phyloP scores from a whole-genome alignment of 805 yeast species.

The Nakazawaea siamensis region DNA sequence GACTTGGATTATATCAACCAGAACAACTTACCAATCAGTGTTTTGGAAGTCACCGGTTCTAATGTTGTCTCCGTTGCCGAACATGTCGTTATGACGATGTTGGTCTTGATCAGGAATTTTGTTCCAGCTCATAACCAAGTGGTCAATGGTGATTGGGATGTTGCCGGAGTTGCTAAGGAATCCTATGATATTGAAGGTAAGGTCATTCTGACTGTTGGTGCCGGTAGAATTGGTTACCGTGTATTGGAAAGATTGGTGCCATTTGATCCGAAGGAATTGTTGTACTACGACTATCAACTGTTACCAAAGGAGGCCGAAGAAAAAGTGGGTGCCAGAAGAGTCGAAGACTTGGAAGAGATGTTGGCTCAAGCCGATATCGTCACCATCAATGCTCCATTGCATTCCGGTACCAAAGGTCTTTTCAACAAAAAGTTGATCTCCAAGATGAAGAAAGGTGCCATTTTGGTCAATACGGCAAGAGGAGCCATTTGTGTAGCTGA shows the following conservation, averaged over 20 bases:
- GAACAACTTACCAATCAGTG: constrained; percentile 54
- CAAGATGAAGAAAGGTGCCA: constrained; percentile 66
- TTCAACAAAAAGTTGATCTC: constrained; percentile 58
- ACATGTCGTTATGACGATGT: constrained; percentile 68
- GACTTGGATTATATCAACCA: constrained; percentile 58
- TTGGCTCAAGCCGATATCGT: constrained; percentile 63
- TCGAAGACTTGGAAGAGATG: constrained; percentile 53
- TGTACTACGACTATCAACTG: constrained; percentile 69
- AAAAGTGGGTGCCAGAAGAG: constrained; percentile 52
- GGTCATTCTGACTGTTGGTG: constrained; percentile 73
- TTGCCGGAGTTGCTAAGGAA: constrained; percentile 67
- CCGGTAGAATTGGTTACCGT: constrained; percentile 75
- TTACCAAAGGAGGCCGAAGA: constrained; percentile 51
- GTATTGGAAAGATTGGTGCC: constrained; percentile 65
- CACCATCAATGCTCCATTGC: constrained; percentile 72
- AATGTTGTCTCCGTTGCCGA: constrained; percentile 78
- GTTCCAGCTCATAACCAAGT: constrained; percentile 74
- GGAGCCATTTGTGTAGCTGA: constrained; percentile 71
- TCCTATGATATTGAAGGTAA: constrained; percentile 71
- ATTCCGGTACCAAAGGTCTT: constrained; percentile 59
- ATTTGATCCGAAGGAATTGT: constrained; percentile 65
- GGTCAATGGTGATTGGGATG: constrained; percentile 58
- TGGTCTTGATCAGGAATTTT: constrained; percentile 65
- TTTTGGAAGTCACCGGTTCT: constrained; percentile 76
- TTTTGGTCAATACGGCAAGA: constrained; percentile 73